Conservation (phyloP, 371 early-diverging fungal genomes). For the Haplosporangium sp. region DNA sequence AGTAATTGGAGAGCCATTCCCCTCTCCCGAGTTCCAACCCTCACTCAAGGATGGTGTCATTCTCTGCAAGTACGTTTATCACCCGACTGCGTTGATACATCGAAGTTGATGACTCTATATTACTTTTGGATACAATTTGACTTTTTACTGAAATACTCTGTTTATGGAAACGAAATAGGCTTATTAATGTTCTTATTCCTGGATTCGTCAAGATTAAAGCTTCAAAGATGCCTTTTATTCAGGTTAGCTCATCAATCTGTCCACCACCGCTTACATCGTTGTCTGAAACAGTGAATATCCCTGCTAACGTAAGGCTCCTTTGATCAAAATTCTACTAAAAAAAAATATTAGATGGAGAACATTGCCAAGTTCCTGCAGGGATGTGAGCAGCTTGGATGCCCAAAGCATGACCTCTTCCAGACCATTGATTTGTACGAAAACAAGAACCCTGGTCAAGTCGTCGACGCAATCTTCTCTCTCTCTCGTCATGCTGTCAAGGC, state of each 20-base stretch:
- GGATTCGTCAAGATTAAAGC: slow-evolving; percentile 70
- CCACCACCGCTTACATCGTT: neutral
- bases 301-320: neutral
- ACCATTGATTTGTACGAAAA: slow-evolving; percentile 92
- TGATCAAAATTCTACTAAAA: neutral
- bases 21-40: slow-evolving; percentile 69
- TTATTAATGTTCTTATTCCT: slow-evolving; percentile 71
- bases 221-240: slow-evolving; percentile 85
- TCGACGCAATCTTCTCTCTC: slow-evolving; percentile 83
- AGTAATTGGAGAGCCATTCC: slow-evolving; percentile 65
- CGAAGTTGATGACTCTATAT: too few species aligned
- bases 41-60: slow-evolving; percentile 86
- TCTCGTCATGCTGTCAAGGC: slow-evolving; percentile 83
- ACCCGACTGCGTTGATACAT: neutral
- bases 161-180: slow-evolving; percentile 39
- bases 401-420: slow-evolving; percentile 88
- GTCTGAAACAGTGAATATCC: neutral
- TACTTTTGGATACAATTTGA: too few species aligned
- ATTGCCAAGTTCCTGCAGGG: slow-evolving; percentile 83
- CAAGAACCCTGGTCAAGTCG: slow-evolving; percentile 85
- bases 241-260: slow-evolving; percentile 57
- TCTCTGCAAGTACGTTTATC: slow-evolving; percentile 76
- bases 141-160: neutral
- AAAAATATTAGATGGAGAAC: slow-evolving; percentile 80
- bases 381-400: slow-evolving; percentile 80